Percentiles rank a stretch among this genome's conserved stretches.
phyloP scores from a whole-genome alignment of 352 stramenopile genomes.

The Phytophthora palmivora region DNA sequence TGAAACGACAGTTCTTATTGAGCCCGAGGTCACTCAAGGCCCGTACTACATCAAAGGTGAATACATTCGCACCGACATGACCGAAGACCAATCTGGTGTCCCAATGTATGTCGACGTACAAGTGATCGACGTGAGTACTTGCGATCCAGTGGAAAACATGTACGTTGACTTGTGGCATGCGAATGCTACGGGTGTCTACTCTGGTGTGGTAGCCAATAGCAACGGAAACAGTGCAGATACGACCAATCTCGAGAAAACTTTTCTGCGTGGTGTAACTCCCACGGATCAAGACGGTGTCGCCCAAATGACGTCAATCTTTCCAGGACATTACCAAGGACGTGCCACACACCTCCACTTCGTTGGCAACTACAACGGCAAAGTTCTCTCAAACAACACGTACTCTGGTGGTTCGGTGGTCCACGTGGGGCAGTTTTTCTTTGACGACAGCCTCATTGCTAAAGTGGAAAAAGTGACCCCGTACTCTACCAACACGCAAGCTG shows the following conservation, averaged over 20 bases:
- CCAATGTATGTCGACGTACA: conserved; percentile 32
- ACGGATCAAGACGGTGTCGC: conserved; percentile 32
- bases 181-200: conserved; percentile 38
- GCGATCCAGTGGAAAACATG: no score
- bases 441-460: conserved; percentile 26
- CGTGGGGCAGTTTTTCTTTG: no score
- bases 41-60: conserved; percentile 37
- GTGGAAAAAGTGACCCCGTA: conserved; percentile 19
- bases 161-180: no score
- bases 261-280: conserved; percentile 27
- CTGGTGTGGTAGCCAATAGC: conserved; percentile 29
- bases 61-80: no score
- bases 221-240: conserved; percentile 28
- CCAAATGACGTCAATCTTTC: no score
- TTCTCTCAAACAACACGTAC: no score
- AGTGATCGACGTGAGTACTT: no score
- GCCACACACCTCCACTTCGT: no score
- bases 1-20: no score
- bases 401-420: no score
- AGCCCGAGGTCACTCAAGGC: conserved; percentile 35
- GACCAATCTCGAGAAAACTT: conserved; percentile 30
- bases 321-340: no score
- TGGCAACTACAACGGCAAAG: no score
- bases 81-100: conserved; percentile 26
- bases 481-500: conserved; percentile 19